phyloP scores from a whole-genome alignment of 1,284 basidiomycete species.

The Exobasidium cylindrosporum region DNA sequence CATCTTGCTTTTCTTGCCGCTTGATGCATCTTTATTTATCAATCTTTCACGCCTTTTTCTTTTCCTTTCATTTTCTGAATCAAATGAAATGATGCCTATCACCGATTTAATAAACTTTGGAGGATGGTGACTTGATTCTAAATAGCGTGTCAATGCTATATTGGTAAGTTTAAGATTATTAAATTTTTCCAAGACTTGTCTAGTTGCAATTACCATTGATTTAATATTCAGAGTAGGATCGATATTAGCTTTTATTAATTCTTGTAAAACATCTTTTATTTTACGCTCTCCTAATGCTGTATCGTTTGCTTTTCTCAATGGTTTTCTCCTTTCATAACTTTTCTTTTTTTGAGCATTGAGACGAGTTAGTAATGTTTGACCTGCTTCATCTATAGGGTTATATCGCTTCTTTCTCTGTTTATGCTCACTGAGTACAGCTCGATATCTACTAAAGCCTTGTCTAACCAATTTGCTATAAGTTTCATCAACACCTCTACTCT shows the following conservation, averaged over 20 bases:
- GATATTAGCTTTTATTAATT: neutral
- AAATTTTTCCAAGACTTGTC: neutral
- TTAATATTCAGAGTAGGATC: neutral
- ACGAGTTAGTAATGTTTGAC: no score
- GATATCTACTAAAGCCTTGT: neutral
- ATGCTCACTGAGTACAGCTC: neutral
- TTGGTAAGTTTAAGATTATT: neutral
- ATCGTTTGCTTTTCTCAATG: no score
- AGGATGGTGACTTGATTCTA: no score
- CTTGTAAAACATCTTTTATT: neutral
- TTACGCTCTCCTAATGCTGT: no score
- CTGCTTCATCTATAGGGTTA: no score
- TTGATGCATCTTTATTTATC: no score
- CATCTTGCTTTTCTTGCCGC: no score
- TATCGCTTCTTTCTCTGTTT: neutral
- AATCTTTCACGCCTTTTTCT: no score
- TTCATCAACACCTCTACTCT: neutral
- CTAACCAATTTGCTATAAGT: neutral
- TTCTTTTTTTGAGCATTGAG: neutral
- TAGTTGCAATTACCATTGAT: neutral
- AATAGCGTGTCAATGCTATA: neutral
- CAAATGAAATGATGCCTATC: no score
- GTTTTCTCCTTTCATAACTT: neutral
- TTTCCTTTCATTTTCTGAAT: no score
- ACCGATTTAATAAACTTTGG: no score